These are phyloP conservation scores for Deuterostichococcus epilithicus DNA, from an alignment of 139 green algal species.

Conservation along the genomic window DNA sequence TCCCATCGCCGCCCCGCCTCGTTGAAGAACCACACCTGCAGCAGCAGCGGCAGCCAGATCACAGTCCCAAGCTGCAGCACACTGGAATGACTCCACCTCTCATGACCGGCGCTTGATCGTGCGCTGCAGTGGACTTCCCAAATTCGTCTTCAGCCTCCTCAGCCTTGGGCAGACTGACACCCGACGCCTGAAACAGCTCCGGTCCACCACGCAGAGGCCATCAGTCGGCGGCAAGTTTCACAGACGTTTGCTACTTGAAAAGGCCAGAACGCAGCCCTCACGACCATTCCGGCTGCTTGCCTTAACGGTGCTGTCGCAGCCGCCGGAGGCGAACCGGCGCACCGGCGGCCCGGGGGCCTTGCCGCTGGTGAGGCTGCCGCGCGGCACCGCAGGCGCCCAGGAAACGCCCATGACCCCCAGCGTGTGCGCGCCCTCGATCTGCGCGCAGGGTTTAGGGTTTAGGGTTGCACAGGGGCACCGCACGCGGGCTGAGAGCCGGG, in stretches of 20 bases:
- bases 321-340: constrained; percentile 67
- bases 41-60: too few relatives aligned
- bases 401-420: constrained; percentile 83
- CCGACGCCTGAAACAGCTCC: too few relatives aligned
- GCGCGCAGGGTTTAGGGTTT: neutral
- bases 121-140: too few relatives aligned
- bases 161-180: too few relatives aligned
- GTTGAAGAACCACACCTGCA: constrained; percentile 60
- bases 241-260: too few relatives aligned
- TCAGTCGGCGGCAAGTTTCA: too few relatives aligned
- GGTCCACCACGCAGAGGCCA: too few relatives aligned
- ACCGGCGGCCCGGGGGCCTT: constrained; percentile 40
- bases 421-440: constrained; percentile 66
- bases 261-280: neutral
- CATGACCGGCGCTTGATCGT: too few relatives aligned
- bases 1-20: constrained; percentile 58
- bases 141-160: too few relatives aligned
- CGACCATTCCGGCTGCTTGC: constrained; percentile 20
- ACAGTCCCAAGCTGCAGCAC: too few relatives aligned
- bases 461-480: too few relatives aligned
- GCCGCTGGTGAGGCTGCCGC: constrained; percentile 55
- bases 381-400: constrained; percentile 78
- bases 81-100: neutral
- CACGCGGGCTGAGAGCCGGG: too few relatives aligned
- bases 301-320: constrained; percentile 91